Evolutionary conservation across 2,329 filamentous ascomycete genomes (phyloP).

Genomic region (Fusarium haematococcum): DNA sequence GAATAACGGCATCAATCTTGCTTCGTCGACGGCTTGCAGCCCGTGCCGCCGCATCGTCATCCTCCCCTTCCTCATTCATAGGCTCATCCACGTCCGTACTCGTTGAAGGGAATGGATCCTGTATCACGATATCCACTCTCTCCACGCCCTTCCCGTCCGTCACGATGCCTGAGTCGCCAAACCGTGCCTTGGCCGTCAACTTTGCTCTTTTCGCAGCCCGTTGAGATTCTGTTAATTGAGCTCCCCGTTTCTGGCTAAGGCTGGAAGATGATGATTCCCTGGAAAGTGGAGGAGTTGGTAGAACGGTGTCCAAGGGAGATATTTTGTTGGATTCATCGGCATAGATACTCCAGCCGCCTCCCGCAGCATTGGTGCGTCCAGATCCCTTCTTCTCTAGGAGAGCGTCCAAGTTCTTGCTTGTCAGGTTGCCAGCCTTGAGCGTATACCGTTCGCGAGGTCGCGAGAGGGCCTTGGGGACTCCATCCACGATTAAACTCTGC

Average conservation of each 20-base stretch:
- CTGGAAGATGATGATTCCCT: slow-evolving; percentile 44
- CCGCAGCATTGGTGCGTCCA: slow-evolving; percentile 76
- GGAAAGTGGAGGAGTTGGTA: slow-evolving; percentile 62
- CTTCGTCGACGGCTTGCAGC: slow-evolving; percentile 44
- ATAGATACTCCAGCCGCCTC: slow-evolving; percentile 85
- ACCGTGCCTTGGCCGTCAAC: slow-evolving; percentile 74
- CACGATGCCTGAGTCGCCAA: slow-evolving; percentile 70
- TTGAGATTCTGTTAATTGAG: slow-evolving; percentile 44
- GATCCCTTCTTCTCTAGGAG: slow-evolving; percentile 77
- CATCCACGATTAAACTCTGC: slow-evolving; percentile 78
- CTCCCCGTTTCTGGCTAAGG: slow-evolving; percentile 45
- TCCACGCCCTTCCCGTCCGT: slow-evolving; percentile 73
- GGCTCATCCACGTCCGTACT: slow-evolving; percentile 33
- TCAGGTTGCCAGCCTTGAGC: slow-evolving; percentile 74
- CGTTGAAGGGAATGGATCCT: slow-evolving; percentile 65
- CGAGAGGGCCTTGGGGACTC: slow-evolving; percentile 85
- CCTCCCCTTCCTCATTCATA: slow-evolving; percentile 38
- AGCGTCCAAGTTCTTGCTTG: slow-evolving; percentile 77
- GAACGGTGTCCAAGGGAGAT: slow-evolving; percentile 65
- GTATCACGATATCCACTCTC: slow-evolving; percentile 68
- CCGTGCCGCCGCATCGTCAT: slow-evolving; percentile 16
- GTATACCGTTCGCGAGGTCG: slow-evolving; percentile 78
- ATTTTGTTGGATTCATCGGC: slow-evolving; percentile 69
- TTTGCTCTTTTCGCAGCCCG: slow-evolving; percentile 67
- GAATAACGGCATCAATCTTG: slow-evolving; percentile 51